phyloP scores from a whole-genome alignment of 2,329 filamentous ascomycete species.

The Pseudohalonectria lignicola region DNA sequence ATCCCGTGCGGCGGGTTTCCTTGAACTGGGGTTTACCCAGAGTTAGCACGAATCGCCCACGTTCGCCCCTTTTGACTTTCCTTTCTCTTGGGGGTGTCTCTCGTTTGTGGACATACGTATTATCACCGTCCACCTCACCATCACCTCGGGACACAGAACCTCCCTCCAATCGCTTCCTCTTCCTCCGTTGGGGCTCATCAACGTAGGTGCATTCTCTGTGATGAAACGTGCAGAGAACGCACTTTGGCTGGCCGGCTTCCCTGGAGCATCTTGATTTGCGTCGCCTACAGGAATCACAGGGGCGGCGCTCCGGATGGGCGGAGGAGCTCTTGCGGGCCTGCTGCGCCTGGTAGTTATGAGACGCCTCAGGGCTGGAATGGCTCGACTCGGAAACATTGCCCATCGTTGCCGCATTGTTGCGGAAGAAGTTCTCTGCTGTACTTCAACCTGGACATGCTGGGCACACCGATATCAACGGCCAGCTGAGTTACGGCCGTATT shows the following conservation, averaged over 20 bases:
- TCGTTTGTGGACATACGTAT: too few relatives aligned
- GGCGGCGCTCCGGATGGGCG: constrained; percentile 22
- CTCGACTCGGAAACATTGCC: background rate
- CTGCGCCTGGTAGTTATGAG: background rate
- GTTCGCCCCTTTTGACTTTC: background rate
- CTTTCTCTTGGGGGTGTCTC: too few relatives aligned
- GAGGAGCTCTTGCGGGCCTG: constrained; percentile 5
- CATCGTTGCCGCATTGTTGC: too few relatives aligned
- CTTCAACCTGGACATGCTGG: too few relatives aligned
- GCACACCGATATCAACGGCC: too few relatives aligned
- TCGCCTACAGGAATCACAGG: constrained; percentile 55
- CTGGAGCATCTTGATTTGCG: constrained; percentile 57
- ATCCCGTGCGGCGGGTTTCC: background rate
- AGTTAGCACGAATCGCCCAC: too few relatives aligned
- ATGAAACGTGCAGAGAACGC: constrained; percentile 55
- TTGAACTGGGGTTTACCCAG: background rate
- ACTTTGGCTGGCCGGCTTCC: constrained; percentile 45
- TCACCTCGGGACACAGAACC: background rate
- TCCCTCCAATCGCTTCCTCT: constrained; percentile 11
- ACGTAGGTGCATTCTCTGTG: constrained; percentile 57
- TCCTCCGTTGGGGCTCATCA: constrained; percentile 45
- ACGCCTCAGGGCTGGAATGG: background rate
- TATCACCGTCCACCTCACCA: too few relatives aligned
- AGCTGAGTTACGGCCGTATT: too few relatives aligned
- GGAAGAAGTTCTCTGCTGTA: too few relatives aligned